Evolutionary conservation across 1,284 basidiomycete species (phyloP).

Genomic region (Trichosporon faecale): DNA sequence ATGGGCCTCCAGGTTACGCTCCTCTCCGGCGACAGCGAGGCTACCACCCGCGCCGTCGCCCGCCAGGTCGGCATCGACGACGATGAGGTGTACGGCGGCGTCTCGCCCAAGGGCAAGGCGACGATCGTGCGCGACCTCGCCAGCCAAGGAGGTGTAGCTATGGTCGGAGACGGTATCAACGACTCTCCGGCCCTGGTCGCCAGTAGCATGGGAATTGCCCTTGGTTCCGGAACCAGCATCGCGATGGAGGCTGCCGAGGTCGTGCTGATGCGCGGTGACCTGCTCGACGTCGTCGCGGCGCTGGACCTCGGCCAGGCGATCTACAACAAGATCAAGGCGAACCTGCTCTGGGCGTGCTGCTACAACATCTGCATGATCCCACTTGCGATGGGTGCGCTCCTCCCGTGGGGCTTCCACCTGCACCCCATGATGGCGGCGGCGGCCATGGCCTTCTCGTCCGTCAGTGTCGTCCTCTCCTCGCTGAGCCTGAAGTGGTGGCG

Average conservation of each 20-base stretch:
- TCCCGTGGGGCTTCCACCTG: conserved; percentile 86
- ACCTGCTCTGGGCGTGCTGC: conserved; percentile 86
- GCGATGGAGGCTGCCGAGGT: conserved; percentile 97
- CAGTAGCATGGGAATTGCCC: conserved; percentile 91
- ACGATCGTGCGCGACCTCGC: conserved; percentile 68
- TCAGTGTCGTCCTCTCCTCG: conserved; percentile 89
- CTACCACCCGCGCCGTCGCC: conserved; percentile 80
- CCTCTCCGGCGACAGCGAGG: conserved; percentile 83
- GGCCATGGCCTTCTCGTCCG: conserved; percentile 96
- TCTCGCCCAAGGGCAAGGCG: conserved; percentile 91
- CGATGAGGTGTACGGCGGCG: conserved; percentile 77
- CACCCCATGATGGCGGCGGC: conserved; percentile 98
- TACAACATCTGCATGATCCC: conserved; percentile 95
- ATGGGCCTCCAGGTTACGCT: conserved; percentile 90
- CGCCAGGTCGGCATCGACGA: conserved; percentile 77
- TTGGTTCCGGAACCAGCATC: conserved; percentile 92
- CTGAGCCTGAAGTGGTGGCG: conserved; percentile 83
- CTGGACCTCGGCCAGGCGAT: conserved; percentile 86
- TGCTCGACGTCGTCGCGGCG: conserved; percentile 94
- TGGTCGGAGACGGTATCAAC: conserved; percentile 99
- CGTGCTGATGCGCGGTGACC: conserved; percentile 92
- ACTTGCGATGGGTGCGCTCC: conserved; percentile 94
- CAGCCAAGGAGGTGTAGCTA: conserved; percentile 72
- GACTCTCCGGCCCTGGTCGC: conserved; percentile 95
- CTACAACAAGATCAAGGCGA: conserved; percentile 77